Evolutionary conservation across 2,329 filamentous ascomycete species (phyloP).

Genomic region (Pezicula carpinea): DNA sequence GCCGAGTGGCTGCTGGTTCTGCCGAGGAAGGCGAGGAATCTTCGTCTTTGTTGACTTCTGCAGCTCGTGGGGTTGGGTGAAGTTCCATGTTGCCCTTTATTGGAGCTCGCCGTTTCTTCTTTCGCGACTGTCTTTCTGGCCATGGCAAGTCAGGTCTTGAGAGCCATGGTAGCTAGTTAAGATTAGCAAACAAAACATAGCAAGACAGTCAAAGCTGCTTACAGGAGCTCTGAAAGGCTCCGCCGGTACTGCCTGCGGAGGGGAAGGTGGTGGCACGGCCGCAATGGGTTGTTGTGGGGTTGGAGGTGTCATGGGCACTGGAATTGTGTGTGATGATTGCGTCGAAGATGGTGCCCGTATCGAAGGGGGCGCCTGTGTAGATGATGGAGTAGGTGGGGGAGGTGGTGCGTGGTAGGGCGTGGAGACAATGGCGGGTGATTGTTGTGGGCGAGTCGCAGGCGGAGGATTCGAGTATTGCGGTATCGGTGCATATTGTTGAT

Average conservation of each 20-base stretch:
- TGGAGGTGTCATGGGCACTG: slow-evolving; percentile 40
- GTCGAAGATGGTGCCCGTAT: slow-evolving; percentile 25
- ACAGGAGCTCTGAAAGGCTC: slow-evolving; percentile 46
- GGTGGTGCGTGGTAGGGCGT: slow-evolving; percentile 51
- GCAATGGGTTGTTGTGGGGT: slow-evolving; percentile 34
- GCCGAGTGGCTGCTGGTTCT: slow-evolving; percentile 37
- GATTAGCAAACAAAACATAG: slow-evolving; percentile 23
- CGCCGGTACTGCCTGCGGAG: slow-evolving; percentile 20
- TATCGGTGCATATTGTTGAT: slow-evolving; percentile 46
- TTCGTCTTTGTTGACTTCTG: slow-evolving; percentile 5
- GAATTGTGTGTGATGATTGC: slow-evolving; percentile 12
- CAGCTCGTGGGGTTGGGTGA: slow-evolving; percentile 12
- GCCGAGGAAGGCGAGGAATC: slow-evolving; percentile 17
- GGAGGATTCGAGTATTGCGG: slow-evolving; percentile 29
- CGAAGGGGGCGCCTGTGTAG: slow-evolving; percentile 28
- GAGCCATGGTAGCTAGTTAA: slow-evolving; percentile 50
- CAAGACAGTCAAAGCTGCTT: slow-evolving; percentile 29
- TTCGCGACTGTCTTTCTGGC: slow-evolving; percentile 37
- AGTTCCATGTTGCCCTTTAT: slow-evolving; percentile 4
- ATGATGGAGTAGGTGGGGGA: slow-evolving; percentile 33
- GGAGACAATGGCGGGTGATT: slow-evolving; percentile 44
- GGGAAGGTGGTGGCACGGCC: slow-evolving; percentile 21
- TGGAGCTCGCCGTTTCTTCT: slow-evolving; percentile 35
- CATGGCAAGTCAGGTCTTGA: slow-evolving; percentile 48
- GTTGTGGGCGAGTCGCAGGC: slow-evolving; percentile 45